Evolutionary conservation across 1,284 basidiomycete species (phyloP).

Genomic region (Melampsora abietis-canadensis): DNA sequence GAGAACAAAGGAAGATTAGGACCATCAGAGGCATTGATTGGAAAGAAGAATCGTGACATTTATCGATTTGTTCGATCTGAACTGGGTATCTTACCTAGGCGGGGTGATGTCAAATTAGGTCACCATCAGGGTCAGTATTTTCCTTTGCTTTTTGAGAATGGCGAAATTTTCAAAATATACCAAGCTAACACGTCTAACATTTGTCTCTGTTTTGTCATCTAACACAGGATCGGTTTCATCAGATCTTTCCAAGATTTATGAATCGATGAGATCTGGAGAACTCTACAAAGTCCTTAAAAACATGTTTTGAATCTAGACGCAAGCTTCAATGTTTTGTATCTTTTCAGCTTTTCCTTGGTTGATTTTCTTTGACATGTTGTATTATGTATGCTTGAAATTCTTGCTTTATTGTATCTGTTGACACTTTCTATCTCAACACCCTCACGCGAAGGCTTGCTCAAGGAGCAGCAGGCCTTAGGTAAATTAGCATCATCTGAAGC

Average conservation of each 20-base stretch:
- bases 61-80: constrained; percentile 27
- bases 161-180: no score
- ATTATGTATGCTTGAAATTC: no score
- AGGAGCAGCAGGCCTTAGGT: no score
- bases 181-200: background rate
- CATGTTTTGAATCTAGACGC: background rate
- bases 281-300: constrained; percentile 23
- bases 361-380: no score
- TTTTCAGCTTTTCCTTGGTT: no score
- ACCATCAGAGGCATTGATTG: constrained; percentile 15
- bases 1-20: background rate
- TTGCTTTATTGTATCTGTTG: no score
- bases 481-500: no score
- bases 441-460: no score
- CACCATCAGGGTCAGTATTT: constrained; percentile 23
- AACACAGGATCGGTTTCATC: constrained; percentile 16
- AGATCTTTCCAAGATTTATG: constrained; percentile 34
- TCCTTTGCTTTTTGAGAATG: background rate
- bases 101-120: constrained; percentile 32
- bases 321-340: no score
- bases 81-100: constrained; percentile 21
- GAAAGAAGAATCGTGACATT: constrained; percentile 10
- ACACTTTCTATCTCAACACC: no score
- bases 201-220: background rate
- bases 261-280: constrained; percentile 32